Evolutionary conservation across 164 flowering plant genomes (phyloP), one percentile per base, ranked within the genome.

Genomic region (Piper betle): DNA sequence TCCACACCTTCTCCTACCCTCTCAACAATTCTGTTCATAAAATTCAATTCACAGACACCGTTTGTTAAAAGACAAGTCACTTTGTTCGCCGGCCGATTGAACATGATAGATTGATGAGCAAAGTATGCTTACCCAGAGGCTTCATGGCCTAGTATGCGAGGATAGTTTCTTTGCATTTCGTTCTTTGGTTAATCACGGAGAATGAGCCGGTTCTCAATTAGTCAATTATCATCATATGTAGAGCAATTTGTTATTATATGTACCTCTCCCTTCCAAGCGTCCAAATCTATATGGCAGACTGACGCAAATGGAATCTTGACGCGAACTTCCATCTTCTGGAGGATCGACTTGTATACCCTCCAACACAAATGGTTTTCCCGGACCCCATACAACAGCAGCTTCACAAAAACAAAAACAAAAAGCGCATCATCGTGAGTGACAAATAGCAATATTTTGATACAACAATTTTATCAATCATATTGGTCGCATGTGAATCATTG

Each of bases 1-100:
- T 95, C 88, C 6, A 93, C 99, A 59, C 97, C 97, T n/a, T n/a
- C n/a, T 64, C 99, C 99, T 70, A 90, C 91, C 72, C 99, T 93
- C 73, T 93, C 99, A 19, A 93, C 96, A 73, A 93, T 78, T 72
- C 99, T 90, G 12, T 40, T 15, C 37, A 39, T 10, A 15, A 53
- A 15, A 38, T 18, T 17, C 50, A 62, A 50, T 37, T 3, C 13
- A 33, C 7, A 39, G 33, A 25, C 33, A 25, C 33, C 33, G 33
- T 25, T 25, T 25, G 33, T 25, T 25, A 25, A 25, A 25, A 1
- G 33, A 25, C 33, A 25, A 25, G 33, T 25, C 33, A 25, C 1
- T 25, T 25, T 25, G 33, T 25, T 25, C 33, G 33, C 33, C 33
- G 1, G 33, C 33, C 33, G 33, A 25, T 25, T 25, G 33, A 25